phyloP scores from a whole-genome alignment of 805 yeast species.

The Candida chauliodis region DNA sequence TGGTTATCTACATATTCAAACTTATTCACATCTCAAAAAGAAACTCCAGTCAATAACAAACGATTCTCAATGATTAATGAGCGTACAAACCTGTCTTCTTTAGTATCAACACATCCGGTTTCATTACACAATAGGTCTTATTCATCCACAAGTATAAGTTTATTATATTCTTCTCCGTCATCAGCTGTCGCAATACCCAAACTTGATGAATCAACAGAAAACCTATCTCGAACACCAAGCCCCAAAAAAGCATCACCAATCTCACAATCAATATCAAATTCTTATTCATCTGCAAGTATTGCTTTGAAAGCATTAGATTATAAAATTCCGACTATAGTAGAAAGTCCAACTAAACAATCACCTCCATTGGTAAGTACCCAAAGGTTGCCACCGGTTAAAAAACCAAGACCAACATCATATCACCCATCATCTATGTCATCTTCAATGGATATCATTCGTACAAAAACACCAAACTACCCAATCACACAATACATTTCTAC shows the following conservation, averaged over 20 bases:
- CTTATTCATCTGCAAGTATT: conserved; percentile 55
- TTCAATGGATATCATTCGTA: conserved; percentile 13
- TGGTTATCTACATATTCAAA: conserved; percentile 87
- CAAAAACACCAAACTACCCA: conserved; percentile 29
- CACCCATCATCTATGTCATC: conserved; percentile 60
- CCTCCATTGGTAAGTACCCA: conserved; percentile 17
- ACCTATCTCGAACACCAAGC: conserved; percentile 9
- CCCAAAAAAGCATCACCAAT: conserved; percentile 18
- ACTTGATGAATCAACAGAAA: conserved; percentile 5
- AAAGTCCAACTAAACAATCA: conserved; percentile 31
- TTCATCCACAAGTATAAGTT: conserved; percentile 27
- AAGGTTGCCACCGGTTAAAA: conserved; percentile 47
- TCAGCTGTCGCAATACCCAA: conserved; percentile 49
- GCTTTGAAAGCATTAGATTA: conserved; percentile 74
- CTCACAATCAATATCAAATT: conserved; percentile 23
- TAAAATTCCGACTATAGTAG: conserved; percentile 51
- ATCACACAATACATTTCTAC: conserved; percentile 35
- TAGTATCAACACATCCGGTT: conserved; percentile 21
- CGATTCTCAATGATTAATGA: conserved; percentile 45
- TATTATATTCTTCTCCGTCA: conserved; percentile 59
- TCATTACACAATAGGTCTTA: conserved; percentile 29
- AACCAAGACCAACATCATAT: conserved; percentile 81
- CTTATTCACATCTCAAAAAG: conserved; percentile 42
- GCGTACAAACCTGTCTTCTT: conserved; percentile 33
- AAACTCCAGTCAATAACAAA: conserved; percentile 25